Evolutionary conservation across 345 rosid genomes (phyloP).

Genomic region (Salix brachista): DNA sequence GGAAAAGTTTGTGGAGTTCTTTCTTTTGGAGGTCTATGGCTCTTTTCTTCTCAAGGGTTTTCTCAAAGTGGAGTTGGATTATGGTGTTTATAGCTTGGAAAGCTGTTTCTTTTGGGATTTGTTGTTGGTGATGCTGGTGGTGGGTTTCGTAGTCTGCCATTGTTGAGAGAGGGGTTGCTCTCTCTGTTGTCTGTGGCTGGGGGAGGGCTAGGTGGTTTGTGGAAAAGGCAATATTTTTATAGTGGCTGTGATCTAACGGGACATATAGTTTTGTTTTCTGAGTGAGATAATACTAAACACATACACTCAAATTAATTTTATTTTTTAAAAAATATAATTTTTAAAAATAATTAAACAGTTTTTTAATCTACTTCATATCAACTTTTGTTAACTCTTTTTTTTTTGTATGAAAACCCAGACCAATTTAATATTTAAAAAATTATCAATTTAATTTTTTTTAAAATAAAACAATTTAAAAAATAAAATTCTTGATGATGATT

Average conservation of each 20-base stretch:
- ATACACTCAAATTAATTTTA: too few species aligned
- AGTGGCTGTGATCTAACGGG: neutral
- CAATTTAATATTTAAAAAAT: too few species aligned
- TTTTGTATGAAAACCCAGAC: too few species aligned
- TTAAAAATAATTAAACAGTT: too few species aligned
- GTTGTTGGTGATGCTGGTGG: slow-evolving; percentile 25
- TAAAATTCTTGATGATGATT: too few species aligned
- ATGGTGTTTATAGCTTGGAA: slow-evolving; percentile 86
- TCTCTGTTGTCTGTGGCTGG: neutral
- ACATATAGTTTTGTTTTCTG: neutral
- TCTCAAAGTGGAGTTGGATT: slow-evolving; percentile 96
- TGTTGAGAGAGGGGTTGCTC: neutral
- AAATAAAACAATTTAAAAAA: too few species aligned
- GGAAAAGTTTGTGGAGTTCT: slow-evolving; percentile 84
- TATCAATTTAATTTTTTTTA: too few species aligned
- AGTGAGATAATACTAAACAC: too few species aligned
- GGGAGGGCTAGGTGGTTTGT: neutral
- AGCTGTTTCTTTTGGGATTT: slow-evolving; percentile 79
- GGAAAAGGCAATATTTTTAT: neutral
- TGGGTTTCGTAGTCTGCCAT: slow-evolving; percentile 77
- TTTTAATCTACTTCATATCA: too few species aligned
- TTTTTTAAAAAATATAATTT: too few species aligned
- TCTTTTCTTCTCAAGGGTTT: slow-evolving; percentile 86
- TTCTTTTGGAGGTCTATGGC: slow-evolving; percentile 96
- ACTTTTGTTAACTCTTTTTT: too few species aligned